phyloP scores from a whole-genome alignment of 1,139 yeast genomes.

The Magnusiomyces suaveolens region DNA sequence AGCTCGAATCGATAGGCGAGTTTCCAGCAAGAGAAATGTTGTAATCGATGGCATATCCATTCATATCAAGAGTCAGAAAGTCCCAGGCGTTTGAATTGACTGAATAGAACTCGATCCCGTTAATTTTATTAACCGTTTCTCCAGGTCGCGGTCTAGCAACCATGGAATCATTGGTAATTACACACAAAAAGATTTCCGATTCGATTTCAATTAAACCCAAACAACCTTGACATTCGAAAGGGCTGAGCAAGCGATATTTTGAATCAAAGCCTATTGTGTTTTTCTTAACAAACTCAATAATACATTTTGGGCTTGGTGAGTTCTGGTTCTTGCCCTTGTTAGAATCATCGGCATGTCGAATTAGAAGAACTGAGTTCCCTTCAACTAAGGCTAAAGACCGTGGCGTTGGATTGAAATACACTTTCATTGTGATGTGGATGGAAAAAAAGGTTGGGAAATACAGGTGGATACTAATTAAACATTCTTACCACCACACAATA shows the following conservation, averaged over 20 bases:
- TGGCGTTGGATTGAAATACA: conserved; percentile 29
- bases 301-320: conserved; percentile 21
- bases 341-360: conserved; percentile 25
- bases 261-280: conserved; percentile 25
- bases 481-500: not conserved
- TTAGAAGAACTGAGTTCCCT: conserved; percentile 27
- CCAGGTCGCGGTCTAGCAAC: conserved; percentile 80
- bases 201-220: conserved; percentile 70
- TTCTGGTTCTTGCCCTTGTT: conserved; percentile 13
- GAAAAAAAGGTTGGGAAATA: not conserved
- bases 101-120: conserved; percentile 77
- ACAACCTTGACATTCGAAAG: conserved; percentile 64
- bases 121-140: conserved; percentile 72
- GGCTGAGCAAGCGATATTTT: conserved; percentile 36
- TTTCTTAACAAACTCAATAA: conserved; percentile 34
- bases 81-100: conserved; percentile 72
- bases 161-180: conserved; percentile 62
- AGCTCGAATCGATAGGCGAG: conserved; percentile 17
- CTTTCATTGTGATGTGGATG: conserved; percentile 24
- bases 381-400: conserved; percentile 32
- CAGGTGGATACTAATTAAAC: not conserved
- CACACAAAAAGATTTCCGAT: conserved; percentile 60
- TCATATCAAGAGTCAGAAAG: conserved; percentile 52
- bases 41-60: conserved; percentile 47
- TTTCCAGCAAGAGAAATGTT: conserved; percentile 18